Base-by-base conservation (phyloP, 345 rosid genomes). In the Pugionium cornutum region DNA sequence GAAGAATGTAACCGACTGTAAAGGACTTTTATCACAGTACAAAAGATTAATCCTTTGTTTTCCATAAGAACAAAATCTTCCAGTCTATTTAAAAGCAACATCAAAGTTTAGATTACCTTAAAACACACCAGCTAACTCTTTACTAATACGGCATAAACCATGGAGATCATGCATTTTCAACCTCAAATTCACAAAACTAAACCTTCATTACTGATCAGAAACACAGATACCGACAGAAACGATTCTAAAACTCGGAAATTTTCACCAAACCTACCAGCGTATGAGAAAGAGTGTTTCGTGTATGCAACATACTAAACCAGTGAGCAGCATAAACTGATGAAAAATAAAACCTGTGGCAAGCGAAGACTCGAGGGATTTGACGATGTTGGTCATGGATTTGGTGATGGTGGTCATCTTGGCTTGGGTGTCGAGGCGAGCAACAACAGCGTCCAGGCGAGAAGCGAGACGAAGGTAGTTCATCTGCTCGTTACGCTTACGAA, bases 381-480 rank as follows among this genome's bases (percentile, higher is more conserved):
- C 97, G 73, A 92, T 92, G 46, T 76, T 69, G 3, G 75, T 86
- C 97, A 90, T 92, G 55, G 97, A 89, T 73, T 92, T 88, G 72
- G 85, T 90, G 72, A 94, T 84, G 53, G 90, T 80, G 75, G 94
- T 68, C 96, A 89, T 94, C 81, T 94, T 94, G 18, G 99, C 95
- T 81, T 90, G 99, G 2, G 97, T 88, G 72, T 90, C 99, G 11
- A 90, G 84, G 31, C 99, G 80, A 40, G 97, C 90, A 33, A 94
- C 99, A 46, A 90, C 97, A 53, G 99, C 99, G 43, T 94, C 99
- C 2, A 94, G 88, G 30, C 99, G 82, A 31, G 96, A 94, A 32
- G 99, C 77, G 45, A 94, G 92, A 43, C 96, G 85, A 11, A 94
- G 94, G 70, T 86, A 94, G 74, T 94, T 94, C 99, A 94, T 86